These are phyloP conservation scores for Lecanicillium sp. DNA, from an alignment of 2,329 filamentous ascomycete species.

Conservation along the genomic window DNA sequence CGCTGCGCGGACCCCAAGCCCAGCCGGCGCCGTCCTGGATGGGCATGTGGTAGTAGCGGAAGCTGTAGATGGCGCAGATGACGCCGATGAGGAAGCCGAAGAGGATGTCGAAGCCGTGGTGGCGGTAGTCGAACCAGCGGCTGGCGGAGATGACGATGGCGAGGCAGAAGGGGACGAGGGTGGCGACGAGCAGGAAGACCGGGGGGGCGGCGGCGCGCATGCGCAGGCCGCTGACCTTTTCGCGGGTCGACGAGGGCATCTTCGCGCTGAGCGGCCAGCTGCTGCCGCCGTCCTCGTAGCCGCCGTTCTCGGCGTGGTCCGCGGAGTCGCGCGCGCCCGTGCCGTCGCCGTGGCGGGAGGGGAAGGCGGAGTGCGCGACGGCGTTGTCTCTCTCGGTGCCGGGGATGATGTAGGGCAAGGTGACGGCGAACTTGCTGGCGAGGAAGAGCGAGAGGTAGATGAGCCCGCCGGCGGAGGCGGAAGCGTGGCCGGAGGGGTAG, in stretches of 20 bases:
- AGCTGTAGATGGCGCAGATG: conserved; percentile 64
- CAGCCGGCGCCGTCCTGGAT: conserved; percentile 71
- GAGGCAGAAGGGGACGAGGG: conserved; percentile 63
- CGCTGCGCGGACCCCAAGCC: conserved; percentile 77
- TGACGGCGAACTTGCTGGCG: conserved; percentile 73
- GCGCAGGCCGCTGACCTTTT: conserved; percentile 39
- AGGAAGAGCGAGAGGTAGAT: conserved; percentile 85
- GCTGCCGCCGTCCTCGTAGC: conserved; percentile 26
- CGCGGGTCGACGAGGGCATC: conserved; percentile 23
- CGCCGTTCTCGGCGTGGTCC: conserved; percentile 24
- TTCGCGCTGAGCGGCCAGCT: conserved; percentile 22
- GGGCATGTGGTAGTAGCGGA: conserved; percentile 81
- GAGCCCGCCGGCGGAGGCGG: conserved; percentile 70
- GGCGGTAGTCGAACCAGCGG: conserved; percentile 81
- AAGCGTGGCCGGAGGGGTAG: conserved; percentile 54
- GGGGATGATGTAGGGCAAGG: conserved; percentile 60
- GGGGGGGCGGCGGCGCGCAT: conserved; percentile 77
- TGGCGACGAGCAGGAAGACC: conserved; percentile 65
- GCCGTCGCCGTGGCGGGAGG: conserved; percentile 55
- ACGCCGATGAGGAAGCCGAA: conserved; percentile 78
- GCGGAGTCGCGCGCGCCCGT: conserved; percentile 25
- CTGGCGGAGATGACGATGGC: conserved; percentile 80
- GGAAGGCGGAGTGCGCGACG: conserved; percentile 59
- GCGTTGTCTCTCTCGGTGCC: conserved; percentile 39
- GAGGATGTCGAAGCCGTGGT: conserved; percentile 89